phyloP scores from a whole-genome alignment of 192 early-diverging fungal genomes.

The Rhizophagus clarus region DNA sequence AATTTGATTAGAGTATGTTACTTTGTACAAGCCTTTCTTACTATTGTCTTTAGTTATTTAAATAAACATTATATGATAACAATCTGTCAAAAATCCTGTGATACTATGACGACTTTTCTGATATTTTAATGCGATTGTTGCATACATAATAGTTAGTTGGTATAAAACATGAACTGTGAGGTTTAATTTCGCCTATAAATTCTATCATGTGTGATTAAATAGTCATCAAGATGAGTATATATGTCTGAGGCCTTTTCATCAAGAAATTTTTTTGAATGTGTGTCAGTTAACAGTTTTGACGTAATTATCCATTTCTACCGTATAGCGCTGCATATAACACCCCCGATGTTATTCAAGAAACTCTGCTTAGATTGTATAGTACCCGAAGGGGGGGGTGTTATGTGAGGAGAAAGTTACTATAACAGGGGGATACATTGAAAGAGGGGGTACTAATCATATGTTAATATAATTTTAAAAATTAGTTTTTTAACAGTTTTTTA shows the following conservation, averaged over 20 bases:
- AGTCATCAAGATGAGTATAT: background rate
- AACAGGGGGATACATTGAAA: too few relatives aligned
- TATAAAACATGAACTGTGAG: background rate
- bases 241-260: constrained; percentile 2
- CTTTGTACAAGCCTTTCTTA: background rate
- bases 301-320: background rate
- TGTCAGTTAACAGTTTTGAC: constrained; percentile 8
- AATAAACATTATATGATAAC: constrained; percentile 11
- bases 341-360: too few relatives aligned
- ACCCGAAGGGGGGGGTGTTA: too few relatives aligned
- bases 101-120: background rate
- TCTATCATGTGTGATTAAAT: background rate
- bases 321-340: too few relatives aligned
- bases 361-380: too few relatives aligned
- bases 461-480: too few relatives aligned
- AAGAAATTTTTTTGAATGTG: background rate
- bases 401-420: too few relatives aligned
- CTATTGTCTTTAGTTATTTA: background rate
- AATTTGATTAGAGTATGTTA: background rate
- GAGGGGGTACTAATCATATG: too few relatives aligned
- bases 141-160: background rate
- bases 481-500: too few relatives aligned
- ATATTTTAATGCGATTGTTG: constrained; percentile 1
- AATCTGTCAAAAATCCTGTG: constrained; percentile 13
- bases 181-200: constrained; percentile 6